Evolutionary conservation across 106 monocot species (phyloP), one percentile per base, ranked within the genome.

Genomic region (Phalaenopsis aphrodite): DNA sequence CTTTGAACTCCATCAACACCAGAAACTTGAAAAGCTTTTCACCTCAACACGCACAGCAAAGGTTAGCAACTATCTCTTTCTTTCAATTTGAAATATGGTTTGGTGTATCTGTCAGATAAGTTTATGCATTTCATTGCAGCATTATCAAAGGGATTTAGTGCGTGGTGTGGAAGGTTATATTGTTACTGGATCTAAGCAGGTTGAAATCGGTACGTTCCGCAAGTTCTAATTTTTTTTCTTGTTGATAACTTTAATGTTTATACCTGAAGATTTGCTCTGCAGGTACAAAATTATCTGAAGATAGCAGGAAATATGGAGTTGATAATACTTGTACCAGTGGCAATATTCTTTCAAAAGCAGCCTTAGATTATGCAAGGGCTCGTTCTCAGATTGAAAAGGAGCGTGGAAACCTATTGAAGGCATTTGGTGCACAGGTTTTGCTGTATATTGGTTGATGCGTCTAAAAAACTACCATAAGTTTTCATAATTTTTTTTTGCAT

Each of bases 101-200:
- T n/a, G 39, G 57, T 52, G 10, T 49, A 36, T 79, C 80, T 47
- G 55, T 36, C 56, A 43, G 18, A 46, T 37, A 37, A 43, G 72
- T 77, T 72, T 66, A 0, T 77, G 37, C 41, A 64, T 85, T 66
- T 78, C 80, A 46, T 83, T 81, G 76, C 93, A 99, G 99, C 99
- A 99, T 88, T 99, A 93, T 78, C 99, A 99, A 91, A 89, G 95
- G 82, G 94, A 95, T 78, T 86, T 99, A 75, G 99, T 99, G 72
- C 92, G 99, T 81, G 95, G 99, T 83, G 95, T 99, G 43, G 99
- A 99, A 86, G 99, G 99, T 19, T 95, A 95, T 81, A 99, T 99
- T 82, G 91, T 99, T 56, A 89, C 92, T 75, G 91, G 93, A 45
- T 93, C 92, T 72, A 99, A 99, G 82, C 93, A 95, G 93, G 93